Evolutionary conservation across 805 yeast species (phyloP), one percentile per base, ranked within the genome.

Genomic region (Wickerhamomyces queroliae): DNA sequence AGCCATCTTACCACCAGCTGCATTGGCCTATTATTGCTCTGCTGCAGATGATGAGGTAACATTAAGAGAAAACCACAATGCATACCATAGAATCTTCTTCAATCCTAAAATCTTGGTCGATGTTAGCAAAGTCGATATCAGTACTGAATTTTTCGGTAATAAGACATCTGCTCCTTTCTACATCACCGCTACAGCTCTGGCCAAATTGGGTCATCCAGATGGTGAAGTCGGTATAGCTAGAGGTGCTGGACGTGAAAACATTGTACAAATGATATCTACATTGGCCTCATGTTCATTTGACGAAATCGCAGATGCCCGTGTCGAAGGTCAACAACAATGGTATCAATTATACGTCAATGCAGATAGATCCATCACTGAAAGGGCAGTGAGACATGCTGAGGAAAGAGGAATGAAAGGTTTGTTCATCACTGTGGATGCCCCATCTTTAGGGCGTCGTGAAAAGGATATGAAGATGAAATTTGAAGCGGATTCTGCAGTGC

Each of bases 11-110:
- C 74, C 86, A 23, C 78, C 76, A 40, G 74, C 76, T 24, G 97
- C 93, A 0, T 86, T 97, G 95, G 93, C 93, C 12, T 91, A 91
- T 62, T 91, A 89, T 58, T 83, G 95, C 4, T 78, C 89, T 26
- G 98, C 91, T 9, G 74, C 95, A 15, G 97, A 91, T 61, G 98
- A 91, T 60, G 98, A 91, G 64, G 76, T 91, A 49, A 75, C 96
- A 2, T 58, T 85, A 54, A 74, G 98, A 50, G 96, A 90, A 55
- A 91, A 91, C 64, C 97, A 89, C 59, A 72, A 79, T 38, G 95
- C 96, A 4, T 91, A 77, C 64, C 95, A 87, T 55, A 69, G 95
- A 23, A 76, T 90, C 38, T 89, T 84, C 65, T 91, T 91, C 70
- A 80, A 83, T 48, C 98, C 98, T 12, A 70, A 78, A 40, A 72